Evolutionary conservation across 306 rosid species (phyloP).

Genomic region (Dalbergia cochinchinensis): DNA sequence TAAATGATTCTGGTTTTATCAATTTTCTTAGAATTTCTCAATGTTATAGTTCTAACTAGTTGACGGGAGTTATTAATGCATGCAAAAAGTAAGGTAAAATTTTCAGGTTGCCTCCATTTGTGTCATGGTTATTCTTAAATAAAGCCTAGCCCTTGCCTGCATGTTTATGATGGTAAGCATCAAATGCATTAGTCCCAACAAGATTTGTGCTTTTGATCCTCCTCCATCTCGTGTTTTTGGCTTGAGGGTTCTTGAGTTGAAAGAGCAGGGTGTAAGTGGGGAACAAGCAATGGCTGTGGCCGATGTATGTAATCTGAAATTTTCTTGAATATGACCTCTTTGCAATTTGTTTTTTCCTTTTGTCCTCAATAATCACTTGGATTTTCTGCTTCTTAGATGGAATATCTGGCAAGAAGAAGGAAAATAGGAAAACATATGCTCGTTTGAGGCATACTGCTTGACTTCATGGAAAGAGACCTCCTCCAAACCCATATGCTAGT

Average conservation of each 20-base stretch:
- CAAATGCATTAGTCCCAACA: constrained; percentile 43
- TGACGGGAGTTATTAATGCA: background rate
- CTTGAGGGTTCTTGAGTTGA: constrained; percentile 75
- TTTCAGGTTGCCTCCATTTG: constrained; percentile 3
- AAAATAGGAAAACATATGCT: constrained; percentile 75
- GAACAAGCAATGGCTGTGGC: constrained; percentile 85
- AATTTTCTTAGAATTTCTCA: constrained; percentile 1
- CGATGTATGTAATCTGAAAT: constrained; percentile 60
- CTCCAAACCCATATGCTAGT: constrained; percentile 88
- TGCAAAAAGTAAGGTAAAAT: background rate
- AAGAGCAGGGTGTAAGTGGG: constrained; percentile 78
- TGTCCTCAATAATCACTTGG: constrained; percentile 32
- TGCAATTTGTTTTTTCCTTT: constrained; percentile 9
- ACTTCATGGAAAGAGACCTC: constrained; percentile 80
- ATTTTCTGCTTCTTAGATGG: constrained; percentile 63
- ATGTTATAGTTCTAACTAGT: constrained; percentile 9
- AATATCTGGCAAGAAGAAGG: constrained; percentile 72
- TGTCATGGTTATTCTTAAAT: constrained; percentile 5
- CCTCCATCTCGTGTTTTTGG: constrained; percentile 84
- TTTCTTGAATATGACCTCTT: constrained; percentile 10
- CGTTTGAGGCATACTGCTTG: constrained; percentile 75
- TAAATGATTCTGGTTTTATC: background rate
- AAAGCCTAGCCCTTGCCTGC: background rate
- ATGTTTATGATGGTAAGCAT: constrained; percentile 23
- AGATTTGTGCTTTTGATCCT: constrained; percentile 72